Conservation (phyloP, 345 rosid species). For the Euphorbia pulcherrima region DNA sequence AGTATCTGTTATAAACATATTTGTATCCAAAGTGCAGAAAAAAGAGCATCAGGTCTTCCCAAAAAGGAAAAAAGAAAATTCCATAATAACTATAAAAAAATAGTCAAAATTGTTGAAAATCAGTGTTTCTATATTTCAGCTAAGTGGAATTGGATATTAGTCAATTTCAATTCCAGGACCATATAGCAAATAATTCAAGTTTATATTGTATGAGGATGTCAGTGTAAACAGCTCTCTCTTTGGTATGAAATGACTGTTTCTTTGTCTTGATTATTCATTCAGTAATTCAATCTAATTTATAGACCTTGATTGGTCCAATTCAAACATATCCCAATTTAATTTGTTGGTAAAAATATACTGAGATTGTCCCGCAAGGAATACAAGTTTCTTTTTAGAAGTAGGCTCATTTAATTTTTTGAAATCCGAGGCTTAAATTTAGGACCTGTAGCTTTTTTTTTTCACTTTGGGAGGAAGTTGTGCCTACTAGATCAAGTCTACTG, state of each 20-base stretch:
- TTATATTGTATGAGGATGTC: background rate
- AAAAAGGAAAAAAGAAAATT: slow-evolving; percentile 5
- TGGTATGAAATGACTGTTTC: background rate
- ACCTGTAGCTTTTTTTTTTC: too few species aligned
- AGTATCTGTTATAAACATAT: slow-evolving; percentile 23
- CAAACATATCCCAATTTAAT: background rate
- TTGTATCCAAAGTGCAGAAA: slow-evolving; percentile 27
- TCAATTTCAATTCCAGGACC: slow-evolving; percentile 4
- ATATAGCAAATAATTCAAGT: background rate
- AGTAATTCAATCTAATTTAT: background rate
- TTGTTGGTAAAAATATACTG: too few species aligned
- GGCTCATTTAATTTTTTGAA: too few species aligned
- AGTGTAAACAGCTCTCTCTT: background rate
- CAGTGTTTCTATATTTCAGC: background rate
- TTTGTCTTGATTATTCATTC: background rate
- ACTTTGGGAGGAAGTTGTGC: too few species aligned
- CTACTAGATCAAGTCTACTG: too few species aligned
- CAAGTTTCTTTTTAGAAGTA: background rate
- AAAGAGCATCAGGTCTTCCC: slow-evolving; percentile 24
- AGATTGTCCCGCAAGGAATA: too few species aligned
- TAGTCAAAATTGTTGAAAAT: background rate
- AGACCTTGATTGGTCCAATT: slow-evolving; percentile 15
- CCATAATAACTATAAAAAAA: background rate
- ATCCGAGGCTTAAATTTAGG: too few species aligned
- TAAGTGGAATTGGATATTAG: background rate